Evolutionary conservation across 78 protist species (phyloP), one percentile per base, ranked within the genome.

Genomic region (Cyanophora paradoxa): DNA sequence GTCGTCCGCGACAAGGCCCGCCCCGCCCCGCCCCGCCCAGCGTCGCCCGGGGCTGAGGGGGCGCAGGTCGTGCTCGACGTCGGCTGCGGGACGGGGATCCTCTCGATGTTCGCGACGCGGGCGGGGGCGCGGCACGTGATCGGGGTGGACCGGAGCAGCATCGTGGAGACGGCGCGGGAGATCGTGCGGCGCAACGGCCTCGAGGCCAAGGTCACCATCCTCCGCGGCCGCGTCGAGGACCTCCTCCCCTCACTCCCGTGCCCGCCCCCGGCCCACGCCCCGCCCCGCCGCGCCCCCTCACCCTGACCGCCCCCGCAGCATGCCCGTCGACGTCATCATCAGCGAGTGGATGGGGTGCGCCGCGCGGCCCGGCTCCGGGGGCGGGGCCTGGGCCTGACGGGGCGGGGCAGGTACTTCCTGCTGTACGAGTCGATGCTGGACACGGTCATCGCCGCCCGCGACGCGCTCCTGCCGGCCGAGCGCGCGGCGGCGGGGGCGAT

Each of bases 371-470:
- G n/a, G n/a, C n/a, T n/a, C n/a, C n/a, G n/a, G n/a, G n/a, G n/a
- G n/a, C n/a, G n/a, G 36, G 2, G 58, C 64, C 63, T 40, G 78
- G 31, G 98, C 93, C 83, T 96, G 99, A 97, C 92, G 93, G 97
- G 99, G 99, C n/a, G n/a, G n/a, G n/a, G n/a, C n/a, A n/a, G n/a
- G 37, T 97, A 97, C 78, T 87, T 78, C 52, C 79, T 91, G 56
- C 66, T 95, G 64, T 95, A 91, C 83, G 98, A 95, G 82, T 77
- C 89, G 48, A 95, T 97, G 98, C 83, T 97, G 16, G 82, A 87
- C 77, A 86, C 97, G 24, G 98, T 97, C 0, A 50, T 97, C 48
- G 78, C 22, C 40, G 99, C 99, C 1, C 76, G 99, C 33, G 98
- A 97, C 81, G 82, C 85, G 58, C 94, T 86, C 89, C 84, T 93